Conservation (phyloP, 768 basidiomycete species). For the Cyathus striatus region DNA sequence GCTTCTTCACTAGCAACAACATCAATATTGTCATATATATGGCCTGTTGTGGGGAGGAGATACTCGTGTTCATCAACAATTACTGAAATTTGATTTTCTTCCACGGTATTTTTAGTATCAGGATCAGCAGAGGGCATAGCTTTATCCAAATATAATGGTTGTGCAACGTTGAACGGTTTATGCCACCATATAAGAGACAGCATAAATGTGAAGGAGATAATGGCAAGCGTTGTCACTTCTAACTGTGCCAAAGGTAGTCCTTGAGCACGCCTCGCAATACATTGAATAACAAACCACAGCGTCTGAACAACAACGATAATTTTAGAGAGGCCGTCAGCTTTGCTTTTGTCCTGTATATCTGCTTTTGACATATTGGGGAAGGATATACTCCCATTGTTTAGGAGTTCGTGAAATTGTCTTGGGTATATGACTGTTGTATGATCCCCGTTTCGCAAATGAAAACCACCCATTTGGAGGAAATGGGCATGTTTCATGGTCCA, state of each 20-base stretch:
- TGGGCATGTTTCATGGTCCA: conserved; percentile 2
- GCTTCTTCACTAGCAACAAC: no score
- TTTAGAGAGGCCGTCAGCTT: conserved; percentile 1
- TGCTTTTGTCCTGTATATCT: conserved; percentile 4
- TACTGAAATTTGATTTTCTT: neutral
- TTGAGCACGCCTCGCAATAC: neutral
- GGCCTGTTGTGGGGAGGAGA: neutral
- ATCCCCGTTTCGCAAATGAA: neutral
- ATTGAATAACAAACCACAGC: neutral
- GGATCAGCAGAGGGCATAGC: no score
- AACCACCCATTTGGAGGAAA: conserved; percentile 6
- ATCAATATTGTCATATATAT: neutral
- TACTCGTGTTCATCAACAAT: neutral
- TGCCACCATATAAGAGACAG: conserved; percentile 1
- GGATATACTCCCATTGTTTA: neutral
- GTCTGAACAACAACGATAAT: neutral
- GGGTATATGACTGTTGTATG: neutral
- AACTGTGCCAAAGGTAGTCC: neutral
- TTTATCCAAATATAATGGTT: neutral
- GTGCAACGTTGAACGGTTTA: neutral
- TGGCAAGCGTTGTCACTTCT: neutral
- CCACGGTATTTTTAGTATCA: neutral
- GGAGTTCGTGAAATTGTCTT: neutral
- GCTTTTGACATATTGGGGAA: neutral
- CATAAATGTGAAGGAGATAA: neutral